Evolutionary conservation across 805 yeast genomes (phyloP), one percentile per base, ranked within the genome.

Genomic region (Candida germanica): DNA sequence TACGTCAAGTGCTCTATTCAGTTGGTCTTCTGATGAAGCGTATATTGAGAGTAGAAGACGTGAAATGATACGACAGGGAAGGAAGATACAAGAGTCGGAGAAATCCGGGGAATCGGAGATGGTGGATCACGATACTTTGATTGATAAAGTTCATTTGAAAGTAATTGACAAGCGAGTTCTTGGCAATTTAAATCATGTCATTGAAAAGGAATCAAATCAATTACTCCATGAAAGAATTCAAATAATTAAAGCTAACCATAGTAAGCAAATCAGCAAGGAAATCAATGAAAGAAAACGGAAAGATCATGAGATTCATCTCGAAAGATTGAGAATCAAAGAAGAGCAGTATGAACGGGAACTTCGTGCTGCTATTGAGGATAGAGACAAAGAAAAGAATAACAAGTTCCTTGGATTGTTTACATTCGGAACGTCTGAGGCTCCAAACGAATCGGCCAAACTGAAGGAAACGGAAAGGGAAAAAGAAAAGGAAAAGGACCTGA

Each of bases 11-110:
- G 54, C 63, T n/a, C 51, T 67, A 25, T 67, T 67, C 38, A 52
- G 61, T 33, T 67, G 73, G 73, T 63, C 71, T 12, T 64, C 71
- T 1, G 59, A 64, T 20, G 73, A 67, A 31, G 52, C 57, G 8
- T 64, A 64, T 38, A 57, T 67, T 8, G 57, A 54, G 16, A 54
- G 56, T 1, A 48, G 71, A 20, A 58, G 55, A 38, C 39, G 43
- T 20, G 61, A 59, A 30, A 42, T 59, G 14, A 12, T 15, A 23
- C 16, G 11, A 12, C 14, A 24, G 17, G 37, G 31, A n/a, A 20
- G 28, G 19, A 26, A 22, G 24, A 5, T 33, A 4, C n/a, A n/a
- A n/a, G n/a, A n/a, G n/a, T n/a, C n/a, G n/a, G n/a, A n/a, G n/a
- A n/a, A n/a, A n/a, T n/a, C n/a, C n/a, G n/a, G n/a, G n/a, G n/a